A percentile compares a stretch with the other conserved stretches of the same genome.
Evolutionary conservation across 2,329 filamentous ascomycete genomes (phyloP).

Genomic region (Trichoderma pleuroti): DNA sequence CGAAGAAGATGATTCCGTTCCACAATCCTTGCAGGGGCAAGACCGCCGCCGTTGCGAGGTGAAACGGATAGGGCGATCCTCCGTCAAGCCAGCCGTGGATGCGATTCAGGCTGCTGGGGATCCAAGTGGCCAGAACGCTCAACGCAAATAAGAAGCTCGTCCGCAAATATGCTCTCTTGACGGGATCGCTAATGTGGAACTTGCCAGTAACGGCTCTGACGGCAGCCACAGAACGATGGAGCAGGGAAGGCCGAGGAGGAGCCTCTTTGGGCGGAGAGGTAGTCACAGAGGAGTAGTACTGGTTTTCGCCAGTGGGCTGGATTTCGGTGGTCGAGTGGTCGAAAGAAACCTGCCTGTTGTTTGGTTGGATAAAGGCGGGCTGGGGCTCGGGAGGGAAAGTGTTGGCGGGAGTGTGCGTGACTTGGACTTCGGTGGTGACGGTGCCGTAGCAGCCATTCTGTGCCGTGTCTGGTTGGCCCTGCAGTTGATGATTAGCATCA

Average conservation of each 20-base stretch:
- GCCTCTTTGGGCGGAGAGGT: conserved; percentile 21
- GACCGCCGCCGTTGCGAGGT: conserved; percentile 66
- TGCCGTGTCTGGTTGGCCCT: conserved; percentile 27
- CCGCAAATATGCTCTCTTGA: conserved; percentile 59
- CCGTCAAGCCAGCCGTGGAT: conserved; percentile 62
- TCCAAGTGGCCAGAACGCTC: conserved; percentile 60
- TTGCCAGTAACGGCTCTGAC: conserved; percentile 34
- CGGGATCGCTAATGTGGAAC: conserved; percentile 46
- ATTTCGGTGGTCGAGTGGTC: conserved; percentile 18
- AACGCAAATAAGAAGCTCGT: conserved; percentile 60
- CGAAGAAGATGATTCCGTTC: conserved; percentile 75
- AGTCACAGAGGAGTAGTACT: conserved; percentile 36
- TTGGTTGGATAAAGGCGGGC: conserved; percentile 20
- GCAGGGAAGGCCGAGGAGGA: conserved; percentile 16
- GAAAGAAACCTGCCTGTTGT: conserved; percentile 26
- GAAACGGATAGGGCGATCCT: conserved; percentile 58
- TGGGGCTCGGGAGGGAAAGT: conserved; percentile 26
- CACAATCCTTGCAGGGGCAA: conserved; percentile 76
- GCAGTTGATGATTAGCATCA: conserved; percentile 13
- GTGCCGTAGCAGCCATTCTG: conserved; percentile 45
- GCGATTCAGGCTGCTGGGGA: conserved; percentile 68
- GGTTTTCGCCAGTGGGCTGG: conserved; percentile 25
- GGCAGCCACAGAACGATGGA: conserved; percentile 21
- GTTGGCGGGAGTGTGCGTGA: conserved; percentile 34
- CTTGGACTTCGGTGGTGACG: conserved; percentile 51